A percentile compares a stretch with the other conserved stretches of the same genome.
Conservation (phyloP, 2,329 filamentous ascomycete genomes). For the Aspergillus hortae region DNA sequence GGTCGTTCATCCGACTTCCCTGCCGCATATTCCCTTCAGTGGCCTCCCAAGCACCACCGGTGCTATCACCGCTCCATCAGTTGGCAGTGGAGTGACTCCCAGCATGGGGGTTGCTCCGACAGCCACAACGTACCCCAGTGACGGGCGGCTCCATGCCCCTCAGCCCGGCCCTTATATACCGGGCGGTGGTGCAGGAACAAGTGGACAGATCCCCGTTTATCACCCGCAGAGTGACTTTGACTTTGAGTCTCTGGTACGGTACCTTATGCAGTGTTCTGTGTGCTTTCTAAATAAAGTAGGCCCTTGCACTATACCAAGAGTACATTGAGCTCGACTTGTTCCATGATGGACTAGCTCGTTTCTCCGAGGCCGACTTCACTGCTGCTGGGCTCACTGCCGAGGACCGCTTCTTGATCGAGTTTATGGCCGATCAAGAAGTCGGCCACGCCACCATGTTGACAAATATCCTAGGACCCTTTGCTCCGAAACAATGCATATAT, state of each 20-base stretch:
- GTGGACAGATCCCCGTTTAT: conserved; percentile 72
- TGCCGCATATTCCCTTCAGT: conserved; percentile 61
- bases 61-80: conserved; percentile 51
- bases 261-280: not conserved
- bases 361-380: conserved; percentile 66
- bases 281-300: conserved; percentile 26
- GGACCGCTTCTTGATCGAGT: conserved; percentile 67
- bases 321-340: conserved; percentile 84
- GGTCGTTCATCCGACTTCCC: not conserved
- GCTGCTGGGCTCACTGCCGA: conserved; percentile 64
- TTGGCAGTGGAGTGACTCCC: conserved; percentile 56
- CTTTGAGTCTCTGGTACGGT: conserved; percentile 64
- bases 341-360: conserved; percentile 68
- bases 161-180: conserved; percentile 71
- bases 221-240: conserved; percentile 78
- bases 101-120: conserved; percentile 56
- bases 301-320: conserved; percentile 73
- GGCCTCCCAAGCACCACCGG: conserved; percentile 68
- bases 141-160: conserved; percentile 65
- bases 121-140: conserved; percentile 66
- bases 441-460: conserved; percentile 73
- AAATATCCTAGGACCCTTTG: conserved; percentile 70
- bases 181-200: conserved; percentile 70
- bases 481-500: conserved; percentile 74
- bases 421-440: conserved; percentile 74